A percentile compares a stretch with the other conserved stretches of the same genome.
These are phyloP conservation scores for Globisporangium iwayamae DNA, from an alignment of 352 stramenopile genomes.

Conservation along the genomic window DNA sequence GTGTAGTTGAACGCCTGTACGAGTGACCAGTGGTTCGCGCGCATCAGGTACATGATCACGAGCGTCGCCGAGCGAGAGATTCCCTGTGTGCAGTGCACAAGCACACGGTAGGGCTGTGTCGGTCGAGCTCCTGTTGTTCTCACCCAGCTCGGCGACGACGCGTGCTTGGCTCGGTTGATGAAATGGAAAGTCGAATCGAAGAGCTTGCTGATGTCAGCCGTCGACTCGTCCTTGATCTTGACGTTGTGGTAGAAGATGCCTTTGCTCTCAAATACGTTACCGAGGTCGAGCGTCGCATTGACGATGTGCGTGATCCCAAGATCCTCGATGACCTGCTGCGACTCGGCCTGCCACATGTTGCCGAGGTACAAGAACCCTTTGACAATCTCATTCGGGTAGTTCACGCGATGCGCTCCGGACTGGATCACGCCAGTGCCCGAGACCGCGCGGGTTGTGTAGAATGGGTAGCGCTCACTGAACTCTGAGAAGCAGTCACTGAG, in stretches of 20 bases:
- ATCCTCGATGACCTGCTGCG: conserved; percentile 41
- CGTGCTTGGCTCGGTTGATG: conserved; percentile 28
- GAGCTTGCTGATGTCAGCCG: conserved; percentile 39
- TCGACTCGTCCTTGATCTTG: conserved; percentile 43
- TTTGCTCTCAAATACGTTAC: conserved; percentile 45
- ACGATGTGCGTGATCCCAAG: conserved; percentile 74
- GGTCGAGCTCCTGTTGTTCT: conserved; percentile 10
- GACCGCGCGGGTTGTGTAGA: conserved; percentile 46
- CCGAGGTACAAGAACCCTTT: conserved; percentile 63
- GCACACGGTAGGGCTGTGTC: conserved; percentile 32
- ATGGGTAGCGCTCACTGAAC: conserved; percentile 57
- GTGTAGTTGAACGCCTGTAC: conserved; percentile 61
- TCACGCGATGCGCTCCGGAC: conserved; percentile 34
- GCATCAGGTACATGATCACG: conserved; percentile 72
- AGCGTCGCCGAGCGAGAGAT: conserved; percentile 69
- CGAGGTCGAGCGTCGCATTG: conserved; percentile 55
- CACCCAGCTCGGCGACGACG: conserved; percentile 1
- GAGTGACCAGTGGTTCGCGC: conserved; percentile 45
- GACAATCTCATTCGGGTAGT: conserved; percentile 72
- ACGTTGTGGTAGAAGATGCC: conserved; percentile 60
- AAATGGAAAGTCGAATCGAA: conserved; percentile 51
- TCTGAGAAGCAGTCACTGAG: conserved; percentile 34
- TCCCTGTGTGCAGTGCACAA: conserved; percentile 73
- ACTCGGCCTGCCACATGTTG: conserved; percentile 74
- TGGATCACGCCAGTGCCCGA: conserved; percentile 22